These are phyloP conservation scores for Capsella bursapastoris DNA, from an alignment of 345 rosid species.

Conservation along the genomic window DNA sequence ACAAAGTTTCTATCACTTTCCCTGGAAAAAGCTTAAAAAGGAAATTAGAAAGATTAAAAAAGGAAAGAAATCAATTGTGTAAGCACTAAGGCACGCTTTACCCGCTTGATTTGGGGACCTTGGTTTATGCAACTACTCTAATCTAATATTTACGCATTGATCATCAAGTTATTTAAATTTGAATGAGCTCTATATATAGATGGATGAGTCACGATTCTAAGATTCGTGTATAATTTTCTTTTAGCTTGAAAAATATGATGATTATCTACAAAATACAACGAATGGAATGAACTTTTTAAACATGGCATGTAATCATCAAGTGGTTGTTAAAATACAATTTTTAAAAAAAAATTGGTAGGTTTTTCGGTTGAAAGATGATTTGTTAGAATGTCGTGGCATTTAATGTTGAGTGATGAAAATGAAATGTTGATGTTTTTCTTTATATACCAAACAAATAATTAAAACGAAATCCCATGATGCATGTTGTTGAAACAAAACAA, in stretches of 20 bases:
- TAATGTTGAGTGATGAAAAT: constrained; percentile 11
- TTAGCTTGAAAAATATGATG: no score
- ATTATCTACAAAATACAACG: no score
- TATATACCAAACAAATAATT: constrained; percentile 1
- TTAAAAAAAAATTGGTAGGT: neutral
- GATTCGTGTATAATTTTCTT: no score
- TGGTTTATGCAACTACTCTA: constrained; percentile 1
- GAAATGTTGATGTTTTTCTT: constrained; percentile 13
- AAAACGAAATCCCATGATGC: neutral
- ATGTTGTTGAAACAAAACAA: neutral
- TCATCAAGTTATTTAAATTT: neutral
- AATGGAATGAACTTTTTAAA: no score
- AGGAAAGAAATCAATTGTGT: neutral
- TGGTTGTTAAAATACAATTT: neutral
- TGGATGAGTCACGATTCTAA: no score
- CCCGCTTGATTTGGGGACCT: constrained; percentile 7
- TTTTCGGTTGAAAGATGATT: neutral
- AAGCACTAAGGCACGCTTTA: constrained; percentile 38
- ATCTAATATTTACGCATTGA: neutral
- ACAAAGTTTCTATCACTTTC: constrained; percentile 42
- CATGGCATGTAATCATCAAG: neutral
- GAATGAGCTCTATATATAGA: no score
- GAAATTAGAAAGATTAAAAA: neutral
- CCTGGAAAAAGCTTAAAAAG: constrained; percentile 32
- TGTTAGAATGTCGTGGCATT: neutral